Evolutionary conservation across 2,329 filamentous ascomycete genomes (phyloP), one percentile per base, ranked within the genome.

Genomic region (Talaromyces sp.): DNA sequence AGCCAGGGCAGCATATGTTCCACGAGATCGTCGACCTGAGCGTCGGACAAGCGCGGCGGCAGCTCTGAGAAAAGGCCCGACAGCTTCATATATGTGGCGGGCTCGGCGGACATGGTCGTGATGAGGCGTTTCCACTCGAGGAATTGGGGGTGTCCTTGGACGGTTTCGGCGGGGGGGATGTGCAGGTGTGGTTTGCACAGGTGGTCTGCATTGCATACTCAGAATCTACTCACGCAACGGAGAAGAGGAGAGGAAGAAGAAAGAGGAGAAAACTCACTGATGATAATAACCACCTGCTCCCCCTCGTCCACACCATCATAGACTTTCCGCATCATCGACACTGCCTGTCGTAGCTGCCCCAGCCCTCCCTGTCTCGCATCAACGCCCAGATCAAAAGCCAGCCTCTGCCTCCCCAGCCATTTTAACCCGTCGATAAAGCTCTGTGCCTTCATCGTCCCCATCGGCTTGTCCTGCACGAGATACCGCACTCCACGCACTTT

Each of bases 21-120:
- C 65, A 90, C 86, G 10, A 74, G 61, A n/a, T 56, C 60, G 5
- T 41, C 11, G 55, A 60, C 72, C 61, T 10, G 59, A 59, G 6
- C 59, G 19, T 46, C 43, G 21, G 43, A 24, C 41, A 50, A 2
- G 14, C 7, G 19, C 8, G 9, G 6, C n/a, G 78, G 82, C 75
- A 97, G 86, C 76, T 96, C 91, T 19, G 88, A 86, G 74, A 97
- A 92, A 53, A 82, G 85, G 8, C 93, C 93, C 0, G 89, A 93
- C n/a, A 97, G 83, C 79, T 97, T 96, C 83, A 97, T 90, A 78
- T 89, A 95, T n/a, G 88, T 86, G 56, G 80, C 82, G 54, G 80
- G 77, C 70, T 84, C 84, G 61, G 82, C 82, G 66, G 87, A 84
- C 68, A 95, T 85, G 9, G 82, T 80, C 67, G 84, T 84, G 69